These are phyloP conservation scores for Chaetothyriales sp. DNA, from an alignment of 2,329 filamentous ascomycete species.

Conservation along the genomic window DNA sequence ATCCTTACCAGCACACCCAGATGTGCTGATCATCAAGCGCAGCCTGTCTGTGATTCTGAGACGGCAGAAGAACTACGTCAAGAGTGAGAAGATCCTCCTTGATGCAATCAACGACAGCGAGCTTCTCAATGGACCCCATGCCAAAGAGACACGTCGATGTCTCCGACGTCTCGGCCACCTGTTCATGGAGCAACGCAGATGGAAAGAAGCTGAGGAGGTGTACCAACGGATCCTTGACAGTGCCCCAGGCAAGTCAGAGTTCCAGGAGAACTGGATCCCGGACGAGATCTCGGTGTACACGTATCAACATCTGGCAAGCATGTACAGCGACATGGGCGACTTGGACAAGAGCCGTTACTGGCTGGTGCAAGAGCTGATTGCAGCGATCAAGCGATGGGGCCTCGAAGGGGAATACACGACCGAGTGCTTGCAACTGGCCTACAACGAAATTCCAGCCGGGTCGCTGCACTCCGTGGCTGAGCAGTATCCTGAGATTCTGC, in stretches of 20 bases:
- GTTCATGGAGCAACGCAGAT: neutral
- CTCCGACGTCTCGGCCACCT: slow-evolving; percentile 1
- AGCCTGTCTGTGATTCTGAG: neutral
- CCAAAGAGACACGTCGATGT: slow-evolving; percentile 1
- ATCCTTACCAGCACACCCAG: neutral
- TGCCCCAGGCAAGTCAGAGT: neutral
- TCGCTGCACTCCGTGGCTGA: neutral
- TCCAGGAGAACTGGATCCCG: neutral
- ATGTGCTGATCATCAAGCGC: slow-evolving; percentile 1
- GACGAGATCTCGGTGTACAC: slow-evolving; percentile 1
- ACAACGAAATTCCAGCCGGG: neutral
- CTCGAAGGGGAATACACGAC: neutral
- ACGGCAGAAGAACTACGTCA: neutral
- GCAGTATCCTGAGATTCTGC: slow-evolving; percentile 1
- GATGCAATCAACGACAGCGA: slow-evolving; percentile 3
- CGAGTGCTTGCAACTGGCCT: slow-evolving; percentile 1
- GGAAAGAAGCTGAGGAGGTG: neutral
- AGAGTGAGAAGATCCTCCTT: slow-evolving; percentile 44
- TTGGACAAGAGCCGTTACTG: neutral
- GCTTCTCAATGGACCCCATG: neutral
- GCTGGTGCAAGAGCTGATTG: neutral
- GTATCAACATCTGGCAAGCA: neutral
- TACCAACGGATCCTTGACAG: neutral
- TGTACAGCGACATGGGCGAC: neutral
- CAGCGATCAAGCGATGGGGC: slow-evolving; percentile 1